Evolutionary conservation across 2,329 filamentous ascomycete species (phyloP).

Genomic region (Nothophoma quercina): DNA sequence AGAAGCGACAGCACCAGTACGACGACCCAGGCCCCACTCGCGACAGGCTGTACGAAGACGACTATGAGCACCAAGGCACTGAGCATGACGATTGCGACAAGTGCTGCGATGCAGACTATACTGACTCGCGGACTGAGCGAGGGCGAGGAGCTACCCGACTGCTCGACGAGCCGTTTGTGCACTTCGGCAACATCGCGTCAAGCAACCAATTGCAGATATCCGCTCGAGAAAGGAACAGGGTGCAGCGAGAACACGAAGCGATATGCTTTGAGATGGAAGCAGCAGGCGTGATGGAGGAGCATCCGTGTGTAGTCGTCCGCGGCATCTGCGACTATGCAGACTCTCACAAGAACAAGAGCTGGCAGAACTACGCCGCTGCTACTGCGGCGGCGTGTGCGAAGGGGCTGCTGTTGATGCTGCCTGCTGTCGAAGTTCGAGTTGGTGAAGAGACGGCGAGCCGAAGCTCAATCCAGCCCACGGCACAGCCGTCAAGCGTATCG

Average conservation of each 20-base stretch:
- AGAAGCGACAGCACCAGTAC: too few relatives aligned
- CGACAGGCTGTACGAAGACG: too few relatives aligned
- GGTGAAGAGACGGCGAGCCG: too few relatives aligned
- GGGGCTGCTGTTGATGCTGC: too few relatives aligned
- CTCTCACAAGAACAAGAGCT: conserved; percentile 28
- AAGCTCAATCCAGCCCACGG: too few relatives aligned
- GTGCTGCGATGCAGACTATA: too few relatives aligned
- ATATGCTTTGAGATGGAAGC: conserved; percentile 34
- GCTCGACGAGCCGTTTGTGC: conserved; percentile 13
- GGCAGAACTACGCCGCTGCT: conserved; percentile 18
- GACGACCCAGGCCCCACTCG: too few relatives aligned
- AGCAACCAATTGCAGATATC: conserved; percentile 28
- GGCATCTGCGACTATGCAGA: conserved; percentile 35
- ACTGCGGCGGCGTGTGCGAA: neutral
- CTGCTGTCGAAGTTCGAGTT: too few relatives aligned
- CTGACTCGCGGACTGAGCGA: neutral
- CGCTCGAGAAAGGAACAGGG: conserved; percentile 17
- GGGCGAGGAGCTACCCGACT: neutral
- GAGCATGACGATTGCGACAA: too few relatives aligned
- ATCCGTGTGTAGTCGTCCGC: conserved; percentile 27
- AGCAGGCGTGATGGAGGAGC: conserved; percentile 2
- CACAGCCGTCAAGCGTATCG: too few relatives aligned
- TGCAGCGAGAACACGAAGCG: conserved; percentile 22
- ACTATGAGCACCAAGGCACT: too few relatives aligned
- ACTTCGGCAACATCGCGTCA: conserved; percentile 31